Evolutionary conservation across 176 grass and related monocot species (phyloP), one percentile per base, ranked within the genome.

Genomic region (Luzula sylvatica): DNA sequence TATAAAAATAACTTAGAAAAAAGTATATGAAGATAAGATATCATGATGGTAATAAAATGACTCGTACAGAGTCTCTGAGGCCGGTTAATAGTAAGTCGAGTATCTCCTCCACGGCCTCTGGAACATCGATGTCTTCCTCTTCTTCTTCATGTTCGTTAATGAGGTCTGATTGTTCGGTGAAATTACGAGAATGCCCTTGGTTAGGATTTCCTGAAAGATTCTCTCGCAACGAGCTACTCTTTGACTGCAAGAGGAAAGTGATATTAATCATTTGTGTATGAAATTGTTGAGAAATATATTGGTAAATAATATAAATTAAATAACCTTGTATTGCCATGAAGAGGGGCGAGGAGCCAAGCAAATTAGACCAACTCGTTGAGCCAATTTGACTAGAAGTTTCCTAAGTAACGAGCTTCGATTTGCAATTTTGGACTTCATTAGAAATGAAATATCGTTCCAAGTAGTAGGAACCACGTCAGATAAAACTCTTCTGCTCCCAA

Each of bases 111-210:
- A 82, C 81, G 44, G 42, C 76, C 88, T 89, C 90, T 64, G 90
- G 84, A 58, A 96, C 74, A 76, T 96, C 84, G 80, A 96, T 86
- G 55, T 79, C 83, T 75, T 88, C 81, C 58, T 96, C 84, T 20
- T 76, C 67, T 59, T 15, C 20, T 55, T 13, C 29, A 52, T 38
- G 69, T 27, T 69, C 52, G 73, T 76, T 67, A 55, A 43, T 53
- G 43, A 7, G 21, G 51, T 73, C 42, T 32, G 50, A 50, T 70
- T 74, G 52, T 65, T 69, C 50, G 16, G 25, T 42, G 59, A 60
- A 53, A 62, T 70, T 58, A 65, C 50, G 68, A 57, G 70, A 76
- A 83, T 46, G 42, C 45, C 27, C 43, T 38, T 58, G 48, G 57
- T 51, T 74, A 58, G 61, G 25, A 56, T 52, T 55, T 73, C 59